Conservation (phyloP, 1,284 basidiomycete species). For the Trichosporon asahii region DNA sequence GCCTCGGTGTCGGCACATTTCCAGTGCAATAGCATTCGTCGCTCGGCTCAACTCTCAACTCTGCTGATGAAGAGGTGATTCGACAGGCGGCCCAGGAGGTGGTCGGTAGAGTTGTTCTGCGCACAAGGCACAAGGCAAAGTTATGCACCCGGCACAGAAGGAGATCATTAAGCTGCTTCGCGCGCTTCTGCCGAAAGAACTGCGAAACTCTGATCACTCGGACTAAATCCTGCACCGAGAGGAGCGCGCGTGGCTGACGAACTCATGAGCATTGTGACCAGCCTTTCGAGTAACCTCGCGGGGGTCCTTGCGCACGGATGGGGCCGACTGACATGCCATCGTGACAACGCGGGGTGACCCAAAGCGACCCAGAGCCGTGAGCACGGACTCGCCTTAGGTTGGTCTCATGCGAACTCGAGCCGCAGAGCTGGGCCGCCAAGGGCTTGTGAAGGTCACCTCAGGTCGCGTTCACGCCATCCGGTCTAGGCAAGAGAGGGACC, state of each 20-base stretch:
- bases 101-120: not conserved
- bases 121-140: not conserved
- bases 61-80: not conserved
- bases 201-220: not conserved
- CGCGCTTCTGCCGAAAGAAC: not conserved
- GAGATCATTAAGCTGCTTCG: not conserved
- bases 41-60: not conserved
- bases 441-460: not conserved
- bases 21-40: not conserved
- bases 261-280: not conserved
- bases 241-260: not conserved
- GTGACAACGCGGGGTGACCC: not conserved
- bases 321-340: not conserved
- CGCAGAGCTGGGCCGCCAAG: too few species aligned
- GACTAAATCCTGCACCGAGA: too few species aligned
- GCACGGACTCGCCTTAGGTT: not conserved
- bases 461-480: not conserved
- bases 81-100: too few species aligned
- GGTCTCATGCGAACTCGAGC: too few species aligned
- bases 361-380: not conserved
- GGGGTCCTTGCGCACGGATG: not conserved
- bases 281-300: not conserved
- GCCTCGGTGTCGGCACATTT: not conserved
- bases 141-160: conserved; percentile 1
- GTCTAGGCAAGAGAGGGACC: not conserved